These are phyloP conservation scores for Clavispora santaluciae DNA, from an alignment of 805 yeast species.

Conservation along the genomic window DNA sequence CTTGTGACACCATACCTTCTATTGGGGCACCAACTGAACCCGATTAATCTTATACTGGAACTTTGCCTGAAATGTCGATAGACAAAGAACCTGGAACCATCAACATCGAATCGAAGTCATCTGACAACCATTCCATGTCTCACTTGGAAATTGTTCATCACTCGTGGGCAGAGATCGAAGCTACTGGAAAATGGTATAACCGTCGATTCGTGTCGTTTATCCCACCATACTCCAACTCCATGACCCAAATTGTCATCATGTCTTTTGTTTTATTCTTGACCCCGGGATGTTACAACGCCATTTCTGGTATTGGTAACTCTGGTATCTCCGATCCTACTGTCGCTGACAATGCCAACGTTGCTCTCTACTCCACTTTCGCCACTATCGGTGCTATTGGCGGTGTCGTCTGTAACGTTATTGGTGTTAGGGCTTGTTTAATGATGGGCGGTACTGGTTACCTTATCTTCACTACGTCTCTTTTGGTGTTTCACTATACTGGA, in stretches of 20 bases:
- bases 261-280: slow-evolving; percentile 45
- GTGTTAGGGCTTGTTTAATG: slow-evolving; percentile 40
- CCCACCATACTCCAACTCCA: slow-evolving; percentile 35
- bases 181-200: slow-evolving; percentile 41
- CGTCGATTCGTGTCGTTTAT: slow-evolving; percentile 18
- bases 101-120: slow-evolving; percentile 6
- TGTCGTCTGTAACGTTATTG: slow-evolving; percentile 47
- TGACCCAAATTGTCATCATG: slow-evolving; percentile 42
- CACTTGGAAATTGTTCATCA: slow-evolving; percentile 22
- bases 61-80: neutral
- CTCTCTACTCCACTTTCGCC: slow-evolving; percentile 52
- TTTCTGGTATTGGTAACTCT: slow-evolving; percentile 47
- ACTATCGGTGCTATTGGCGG: slow-evolving; percentile 57
- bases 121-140: slow-evolving; percentile 4
- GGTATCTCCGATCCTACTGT: slow-evolving; percentile 35
- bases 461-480: slow-evolving; percentile 48
- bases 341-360: slow-evolving; percentile 47
- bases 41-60: neutral
- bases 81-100: slow-evolving; percentile 6
- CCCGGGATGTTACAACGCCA: slow-evolving; percentile 52
- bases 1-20: too few species aligned
- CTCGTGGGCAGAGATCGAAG: slow-evolving; percentile 25
- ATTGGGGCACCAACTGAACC: neutral
- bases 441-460: slow-evolving; percentile 56
- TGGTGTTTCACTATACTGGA: slow-evolving; percentile 41